Percentiles rank a stretch among this genome's conserved stretches.
Evolutionary conservation across 179 eudicot genomes (phyloP).

Genomic region (Amaranthus tricolor): DNA sequence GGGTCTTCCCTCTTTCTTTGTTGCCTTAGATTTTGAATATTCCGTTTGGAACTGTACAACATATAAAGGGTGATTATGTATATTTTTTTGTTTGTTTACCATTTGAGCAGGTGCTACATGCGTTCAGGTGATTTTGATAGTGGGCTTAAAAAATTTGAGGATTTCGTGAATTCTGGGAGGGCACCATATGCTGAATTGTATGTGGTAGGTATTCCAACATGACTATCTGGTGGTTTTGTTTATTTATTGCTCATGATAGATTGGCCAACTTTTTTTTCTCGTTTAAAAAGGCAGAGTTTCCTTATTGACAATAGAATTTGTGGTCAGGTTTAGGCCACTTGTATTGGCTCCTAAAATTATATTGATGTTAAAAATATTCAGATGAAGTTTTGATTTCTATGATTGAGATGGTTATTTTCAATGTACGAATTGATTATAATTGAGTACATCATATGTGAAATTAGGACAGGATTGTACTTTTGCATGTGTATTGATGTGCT

Average conservation of each 20-base stretch:
- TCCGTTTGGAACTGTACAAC: background rate
- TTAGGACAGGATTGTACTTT: background rate
- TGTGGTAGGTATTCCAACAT: slow-evolving; percentile 45
- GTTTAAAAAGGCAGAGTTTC: background rate
- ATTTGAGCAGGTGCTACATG: slow-evolving; percentile 69
- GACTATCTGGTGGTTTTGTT: background rate
- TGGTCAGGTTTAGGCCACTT: background rate
- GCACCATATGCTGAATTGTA: slow-evolving; percentile 51
- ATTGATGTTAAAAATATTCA: background rate
- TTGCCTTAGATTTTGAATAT: background rate
- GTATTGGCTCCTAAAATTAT: background rate
- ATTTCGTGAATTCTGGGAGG: slow-evolving; percentile 55
- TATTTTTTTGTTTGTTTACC: background rate
- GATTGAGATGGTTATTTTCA: background rate
- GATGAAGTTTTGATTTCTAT: background rate
- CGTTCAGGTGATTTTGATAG: slow-evolving; percentile 66
- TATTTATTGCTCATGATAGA: background rate
- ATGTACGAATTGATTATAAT: background rate
- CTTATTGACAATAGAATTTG: background rate
- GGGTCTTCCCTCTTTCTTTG: background rate
- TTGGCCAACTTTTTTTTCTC: background rate
- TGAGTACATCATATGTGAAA: background rate
- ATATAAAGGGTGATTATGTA: background rate
- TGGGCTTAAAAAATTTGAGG: slow-evolving; percentile 58
- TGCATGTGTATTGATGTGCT: background rate